These are phyloP conservation scores for Lipomyces anomalus DNA, from an alignment of 805 yeast genomes.

Conservation along the genomic window DNA sequence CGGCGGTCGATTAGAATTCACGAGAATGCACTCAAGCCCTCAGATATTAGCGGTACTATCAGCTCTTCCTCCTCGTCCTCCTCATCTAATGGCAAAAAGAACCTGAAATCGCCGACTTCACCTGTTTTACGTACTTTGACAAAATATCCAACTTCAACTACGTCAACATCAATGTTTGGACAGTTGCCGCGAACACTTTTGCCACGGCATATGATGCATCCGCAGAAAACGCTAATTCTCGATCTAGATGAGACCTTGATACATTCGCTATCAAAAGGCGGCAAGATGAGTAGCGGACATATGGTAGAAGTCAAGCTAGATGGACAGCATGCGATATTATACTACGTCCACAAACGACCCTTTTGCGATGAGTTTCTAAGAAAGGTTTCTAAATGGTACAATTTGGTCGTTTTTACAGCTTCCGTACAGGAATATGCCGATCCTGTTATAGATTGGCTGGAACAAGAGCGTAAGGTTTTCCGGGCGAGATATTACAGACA, in stretches of 20 bases:
- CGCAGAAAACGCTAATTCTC: constrained; percentile 62
- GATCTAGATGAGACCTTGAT: constrained; percentile 94
- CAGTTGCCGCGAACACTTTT: background rate
- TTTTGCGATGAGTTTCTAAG: constrained; percentile 78
- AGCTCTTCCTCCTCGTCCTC: too few species aligned
- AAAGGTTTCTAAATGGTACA: constrained; percentile 79
- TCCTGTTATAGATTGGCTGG: constrained; percentile 91
- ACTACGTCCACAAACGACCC: constrained; percentile 88
- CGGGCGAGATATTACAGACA: constrained; percentile 64
- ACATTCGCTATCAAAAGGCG: constrained; percentile 73
- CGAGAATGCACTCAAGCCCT: too few species aligned
- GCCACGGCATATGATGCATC: constrained; percentile 1
- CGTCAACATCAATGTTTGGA: constrained; percentile 1
- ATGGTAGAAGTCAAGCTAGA: constrained; percentile 76
- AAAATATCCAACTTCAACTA: background rate
- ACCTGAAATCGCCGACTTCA: too few species aligned
- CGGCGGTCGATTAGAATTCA: too few species aligned
- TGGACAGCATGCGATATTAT: constrained; percentile 66
- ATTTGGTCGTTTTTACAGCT: constrained; percentile 88
- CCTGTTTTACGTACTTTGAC: too few species aligned
- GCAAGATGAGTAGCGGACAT: constrained; percentile 44
- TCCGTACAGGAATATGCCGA: constrained; percentile 93
- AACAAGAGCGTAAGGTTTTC: constrained; percentile 53
- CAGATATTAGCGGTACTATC: too few species aligned
- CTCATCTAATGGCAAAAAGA: too few species aligned